Evolutionary conservation across 1,139 yeast genomes (phyloP).

Genomic region (Magnusiomyces starmeri): DNA sequence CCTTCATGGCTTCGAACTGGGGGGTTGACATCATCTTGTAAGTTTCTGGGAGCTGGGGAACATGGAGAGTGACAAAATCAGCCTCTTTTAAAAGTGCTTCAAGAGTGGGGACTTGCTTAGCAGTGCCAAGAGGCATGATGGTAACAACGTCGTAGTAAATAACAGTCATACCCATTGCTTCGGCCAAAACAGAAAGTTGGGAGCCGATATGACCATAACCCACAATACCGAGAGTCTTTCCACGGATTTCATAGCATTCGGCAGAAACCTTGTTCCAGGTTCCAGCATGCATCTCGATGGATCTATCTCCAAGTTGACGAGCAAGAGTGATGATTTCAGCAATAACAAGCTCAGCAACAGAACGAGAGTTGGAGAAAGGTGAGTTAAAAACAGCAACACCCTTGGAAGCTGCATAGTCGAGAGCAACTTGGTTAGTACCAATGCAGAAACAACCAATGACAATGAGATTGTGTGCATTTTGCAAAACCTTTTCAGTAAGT

Average conservation of each 20-base stretch:
- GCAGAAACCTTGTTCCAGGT: conserved; percentile 96
- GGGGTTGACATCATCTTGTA: conserved; percentile 82
- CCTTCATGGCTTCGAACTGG: conserved; percentile 93
- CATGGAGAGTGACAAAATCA: conserved; percentile 89
- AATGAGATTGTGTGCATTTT: conserved; percentile 82
- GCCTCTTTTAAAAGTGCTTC: conserved; percentile 74
- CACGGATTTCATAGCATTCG: conserved; percentile 98
- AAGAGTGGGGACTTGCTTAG: conserved; percentile 81
- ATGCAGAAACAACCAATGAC: conserved; percentile 98
- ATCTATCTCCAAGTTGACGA: conserved; percentile 95
- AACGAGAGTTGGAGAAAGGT: conserved; percentile 96
- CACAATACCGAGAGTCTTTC: conserved; percentile 92
- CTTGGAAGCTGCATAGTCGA: conserved; percentile 80
- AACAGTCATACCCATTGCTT: conserved; percentile 96
- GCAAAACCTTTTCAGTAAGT: conserved; percentile 68
- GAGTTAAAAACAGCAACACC: conserved; percentile 98
- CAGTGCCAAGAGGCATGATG: conserved; percentile 96
- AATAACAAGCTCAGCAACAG: conserved; percentile 96
- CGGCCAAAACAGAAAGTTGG: conserved; percentile 93
- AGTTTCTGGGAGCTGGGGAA: conserved; percentile 92
- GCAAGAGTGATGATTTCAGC: conserved; percentile 92
- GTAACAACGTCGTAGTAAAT: conserved; percentile 84
- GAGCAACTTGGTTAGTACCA: conserved; percentile 96
- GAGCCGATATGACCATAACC: conserved; percentile 99
- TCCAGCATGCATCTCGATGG: conserved; percentile 92